Percentiles rank a stretch among this genome's conserved stretches.
These are phyloP conservation scores for Cucumis sativus DNA, from an alignment of 306 rosid genomes.

Conservation along the genomic window Cucumber_9930_V3 NC_026655.2:1589001-1589500, in stretches of 20 bases:
- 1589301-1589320: constrained; percentile 97
- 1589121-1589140: constrained; percentile 98
- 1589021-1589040: constrained; percentile 92
- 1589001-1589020: constrained; percentile 88
- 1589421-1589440: constrained; percentile 57
- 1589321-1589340: constrained; percentile 75
- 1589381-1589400: constrained; percentile 70
- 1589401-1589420: constrained; percentile 57
- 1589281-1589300: constrained; percentile 97
- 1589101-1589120: constrained; percentile 76
- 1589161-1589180: constrained; percentile 96
- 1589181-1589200: constrained; percentile 93
- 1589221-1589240: constrained; percentile 96
- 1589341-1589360: constrained; percentile 83
- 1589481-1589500: neutral
- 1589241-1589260: constrained; percentile 99
- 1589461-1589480: constrained; percentile 29
- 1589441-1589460: constrained; percentile 22
- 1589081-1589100: constrained; percentile 81
- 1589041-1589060: constrained; percentile 92
- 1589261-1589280: constrained; percentile 80
- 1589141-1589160: constrained; percentile 89
- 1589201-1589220: constrained; percentile 98
- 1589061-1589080: constrained; percentile 75
- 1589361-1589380: constrained; percentile 92